These are phyloP conservation scores for Xerocomus potaroensis DNA, from an alignment of 768 basidiomycete genomes.

Conservation along the genomic window DNA sequence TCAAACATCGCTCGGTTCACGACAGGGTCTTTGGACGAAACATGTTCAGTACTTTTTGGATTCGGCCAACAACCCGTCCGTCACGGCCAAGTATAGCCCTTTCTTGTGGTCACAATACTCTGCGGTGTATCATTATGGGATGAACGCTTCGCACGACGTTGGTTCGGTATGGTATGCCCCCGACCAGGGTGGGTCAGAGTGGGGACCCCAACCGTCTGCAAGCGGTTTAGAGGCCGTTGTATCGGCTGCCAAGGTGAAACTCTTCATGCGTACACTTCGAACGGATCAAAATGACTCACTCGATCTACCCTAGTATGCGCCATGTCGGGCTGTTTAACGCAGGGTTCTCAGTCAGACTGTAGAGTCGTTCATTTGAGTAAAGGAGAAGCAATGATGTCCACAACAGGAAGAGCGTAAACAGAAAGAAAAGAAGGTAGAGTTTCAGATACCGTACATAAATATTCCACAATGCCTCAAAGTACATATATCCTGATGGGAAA, in stretches of 20 bases:
- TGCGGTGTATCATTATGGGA: constrained; percentile 37
- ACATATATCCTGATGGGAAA: background rate
- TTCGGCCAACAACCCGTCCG: constrained; percentile 37
- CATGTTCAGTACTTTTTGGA: constrained; percentile 50
- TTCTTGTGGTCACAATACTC: constrained; percentile 36
- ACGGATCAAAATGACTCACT: background rate
- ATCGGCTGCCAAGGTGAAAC: constrained; percentile 23
- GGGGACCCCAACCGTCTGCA: constrained; percentile 27
- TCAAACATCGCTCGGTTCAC: background rate
- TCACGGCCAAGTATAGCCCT: constrained; percentile 39
- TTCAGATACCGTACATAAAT: constrained; percentile 34
- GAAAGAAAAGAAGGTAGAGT: constrained; percentile 1
- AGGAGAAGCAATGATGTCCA: constrained; percentile 2
- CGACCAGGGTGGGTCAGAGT: constrained; percentile 24
- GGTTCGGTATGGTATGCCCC: constrained; percentile 35
- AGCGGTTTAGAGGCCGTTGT: constrained; percentile 30
- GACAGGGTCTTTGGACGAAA: constrained; percentile 47
- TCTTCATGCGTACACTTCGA: background rate
- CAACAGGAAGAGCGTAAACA: background rate
- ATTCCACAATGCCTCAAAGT: constrained; percentile 18
- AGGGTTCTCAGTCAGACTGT: background rate
- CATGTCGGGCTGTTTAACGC: constrained; percentile 4
- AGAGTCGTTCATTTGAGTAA: constrained; percentile 10
- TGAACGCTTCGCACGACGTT: constrained; percentile 36
- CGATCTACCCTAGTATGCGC: constrained; percentile 13